These are phyloP conservation scores for Botrytis cinerea DNA, from an alignment of 2,329 filamentous ascomycete genomes.

Conservation along the genomic window DNA sequence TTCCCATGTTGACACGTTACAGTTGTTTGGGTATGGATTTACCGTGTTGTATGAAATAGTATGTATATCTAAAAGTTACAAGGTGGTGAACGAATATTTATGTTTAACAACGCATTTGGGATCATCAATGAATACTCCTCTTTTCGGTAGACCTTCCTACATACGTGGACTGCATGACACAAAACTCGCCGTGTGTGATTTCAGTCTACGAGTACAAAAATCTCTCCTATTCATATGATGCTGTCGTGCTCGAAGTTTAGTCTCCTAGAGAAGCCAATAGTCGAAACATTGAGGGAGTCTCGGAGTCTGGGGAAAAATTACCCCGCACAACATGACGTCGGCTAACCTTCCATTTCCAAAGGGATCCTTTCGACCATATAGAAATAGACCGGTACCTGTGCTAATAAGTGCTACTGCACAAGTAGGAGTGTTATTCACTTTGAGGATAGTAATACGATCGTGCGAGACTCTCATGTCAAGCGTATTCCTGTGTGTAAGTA, in stretches of 20 bases:
- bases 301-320: not conserved
- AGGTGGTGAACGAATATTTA: not conserved
- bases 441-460: not conserved
- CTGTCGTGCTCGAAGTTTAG: not conserved
- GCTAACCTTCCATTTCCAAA: slow-evolving; percentile 16
- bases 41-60: not conserved
- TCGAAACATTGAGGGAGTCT: not conserved
- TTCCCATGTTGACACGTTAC: slow-evolving; percentile 30
- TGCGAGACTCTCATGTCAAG: not conserved
- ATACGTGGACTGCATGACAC: not conserved
- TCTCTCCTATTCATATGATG: not conserved
- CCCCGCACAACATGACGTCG: slow-evolving; percentile 19
- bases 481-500: not conserved
- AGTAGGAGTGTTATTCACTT: not conserved
- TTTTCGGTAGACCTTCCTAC: slow-evolving; percentile 9
- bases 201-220: not conserved
- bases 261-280: not conserved
- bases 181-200: not conserved
- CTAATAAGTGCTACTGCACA: not conserved
- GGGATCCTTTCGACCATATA: not conserved
- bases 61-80: not conserved
- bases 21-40: not conserved
- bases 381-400: not conserved
- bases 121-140: not conserved
- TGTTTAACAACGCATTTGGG: not conserved